Evolutionary conservation across 1,284 basidiomycete genomes (phyloP), one percentile per base, ranked within the genome.

Genomic region (Coriolopsis trogii): DNA sequence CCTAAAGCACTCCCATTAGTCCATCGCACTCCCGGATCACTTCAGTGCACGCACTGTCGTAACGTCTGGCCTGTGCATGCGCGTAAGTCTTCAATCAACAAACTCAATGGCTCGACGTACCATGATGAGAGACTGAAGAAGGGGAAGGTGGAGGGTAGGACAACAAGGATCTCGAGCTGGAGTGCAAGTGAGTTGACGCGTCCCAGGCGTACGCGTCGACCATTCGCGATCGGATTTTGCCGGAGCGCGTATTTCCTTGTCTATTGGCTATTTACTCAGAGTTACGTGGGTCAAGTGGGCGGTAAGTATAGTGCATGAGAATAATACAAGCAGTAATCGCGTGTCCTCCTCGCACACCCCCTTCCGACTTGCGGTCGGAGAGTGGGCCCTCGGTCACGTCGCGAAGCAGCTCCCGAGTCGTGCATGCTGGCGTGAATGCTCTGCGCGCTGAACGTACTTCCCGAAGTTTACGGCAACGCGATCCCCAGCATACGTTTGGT

Each of bases 31-130:
- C 30, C 40, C 28, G 25, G n/a, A 34, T 31, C 41, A 21, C 51
- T 30, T 20, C 26, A 12, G 10, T 43, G 45, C 37, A 76, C 89
- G 72, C 69, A 93, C 91, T 92, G 70, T 94, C 91, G 71, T 94
- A 94, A 77, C 91, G 81, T 81, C 91, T 84, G 63, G 91, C 90
- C 91, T 93, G 34, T 4, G 61, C 30, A 21, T 39, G 12, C 47
- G 45, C 47, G 34, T 43, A 41, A 16, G 41, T n/a, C 6, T 31
- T 38, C n/a, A 28, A 12, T 21, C 5, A 13, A 8, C 2, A 21
- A 13, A 8, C 20, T 25, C 12, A 6, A 30, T 36, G 15, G 26
- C 48, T 36, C 10, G 30, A 58, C 70, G 31, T 57, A 72, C 72
- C 72, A 75, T 75, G 64, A 52, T 63, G 63, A 50, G 70, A 69